Base-by-base conservation (phyloP, 805 yeast genomes). In the Cyberlindnera veronae region DNA sequence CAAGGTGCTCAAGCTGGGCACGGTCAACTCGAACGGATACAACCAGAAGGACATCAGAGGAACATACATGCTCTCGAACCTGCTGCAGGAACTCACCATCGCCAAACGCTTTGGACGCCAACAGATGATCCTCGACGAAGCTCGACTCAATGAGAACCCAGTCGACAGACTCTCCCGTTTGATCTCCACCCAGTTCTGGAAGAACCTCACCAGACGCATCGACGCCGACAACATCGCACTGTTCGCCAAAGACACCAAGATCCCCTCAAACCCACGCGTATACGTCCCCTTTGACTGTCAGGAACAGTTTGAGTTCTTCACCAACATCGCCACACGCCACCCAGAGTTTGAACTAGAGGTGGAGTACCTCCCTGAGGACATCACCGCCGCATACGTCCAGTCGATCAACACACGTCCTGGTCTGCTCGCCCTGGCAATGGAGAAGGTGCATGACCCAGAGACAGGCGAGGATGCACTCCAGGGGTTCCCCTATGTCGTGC, bases 401-500 rank as follows among this genome's bases (percentile, higher is more conserved):
- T 81, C 93, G 1, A 72, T 89, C 45, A 86, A 88, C 60, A 74
- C 76, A 24, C 77, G 74, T 46, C 98, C 98, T 0, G 99, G 99
- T 0, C 68, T 91, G 38, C 69, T 91, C 44, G 84, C 95, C 0
- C 68, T 91, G 29, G 95, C 91, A 1, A 76, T 85, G 69, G 72
- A 71, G 45, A 73, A 66, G 34, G 66, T 60, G 18, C 57, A 62
- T 31, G 79, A 79, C 49, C 79, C 83, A 7, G 54, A 65, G 3
- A 63, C 72, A 1, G 76, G 79, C 41, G 74, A 76, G 29, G 58
- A 57, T 14, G 68, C 72, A 12, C 52, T 83, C 34, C 68, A 74
- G 29, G 87, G 89, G 16, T 79, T 74, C 54, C 96, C 95, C 0
- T 91, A 91, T 61, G 84, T 87, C 14, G 98, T 91, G 18, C 99